These are phyloP conservation scores for Caloboletus firmus DNA, from an alignment of 1,284 basidiomycete species.

Conservation along the genomic window DNA sequence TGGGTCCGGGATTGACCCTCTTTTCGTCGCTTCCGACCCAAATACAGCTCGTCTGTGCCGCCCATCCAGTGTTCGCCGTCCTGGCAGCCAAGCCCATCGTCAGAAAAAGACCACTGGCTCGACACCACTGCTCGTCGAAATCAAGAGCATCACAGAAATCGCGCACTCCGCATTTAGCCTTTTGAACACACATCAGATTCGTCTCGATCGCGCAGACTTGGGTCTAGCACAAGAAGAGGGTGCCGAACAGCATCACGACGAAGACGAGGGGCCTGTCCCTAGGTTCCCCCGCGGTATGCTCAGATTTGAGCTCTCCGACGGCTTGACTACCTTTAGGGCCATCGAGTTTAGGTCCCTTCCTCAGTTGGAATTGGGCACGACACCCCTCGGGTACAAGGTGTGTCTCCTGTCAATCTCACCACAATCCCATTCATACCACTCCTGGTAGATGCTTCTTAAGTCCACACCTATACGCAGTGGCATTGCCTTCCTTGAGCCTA, in stretches of 20 bases:
- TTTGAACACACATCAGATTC: slow-evolving; percentile 60
- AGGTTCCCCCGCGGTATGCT: slow-evolving; percentile 73
- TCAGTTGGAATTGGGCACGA: slow-evolving; percentile 61
- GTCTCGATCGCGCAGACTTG: slow-evolving; percentile 58
- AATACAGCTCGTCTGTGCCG: neutral
- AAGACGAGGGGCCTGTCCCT: slow-evolving; percentile 70
- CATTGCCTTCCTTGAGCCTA: slow-evolving; percentile 67
- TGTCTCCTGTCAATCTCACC: slow-evolving; percentile 15
- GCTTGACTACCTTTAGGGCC: slow-evolving; percentile 56
- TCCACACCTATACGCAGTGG: slow-evolving; percentile 61
- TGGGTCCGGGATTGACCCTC: slow-evolving; percentile 63
- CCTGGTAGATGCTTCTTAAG: slow-evolving; percentile 59
- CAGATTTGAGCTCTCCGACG: slow-evolving; percentile 66
- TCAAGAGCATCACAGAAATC: slow-evolving; percentile 73
- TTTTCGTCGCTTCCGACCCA: slow-evolving; percentile 35
- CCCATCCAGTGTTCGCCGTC: neutral
- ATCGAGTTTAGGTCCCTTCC: slow-evolving; percentile 66
- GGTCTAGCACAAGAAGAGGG: slow-evolving; percentile 45
- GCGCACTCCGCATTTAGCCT: slow-evolving; percentile 69
- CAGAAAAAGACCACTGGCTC: slow-evolving; percentile 37
- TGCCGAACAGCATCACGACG: slow-evolving; percentile 52
- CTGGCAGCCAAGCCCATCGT: slow-evolving; percentile 3
- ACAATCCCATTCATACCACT: slow-evolving; percentile 39
- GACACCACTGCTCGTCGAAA: slow-evolving; percentile 62
- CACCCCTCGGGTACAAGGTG: slow-evolving; percentile 74